These are phyloP conservation scores for Globisporangium iwayamae DNA, from an alignment of 352 stramenopile species.

Conservation along the genomic window DNA sequence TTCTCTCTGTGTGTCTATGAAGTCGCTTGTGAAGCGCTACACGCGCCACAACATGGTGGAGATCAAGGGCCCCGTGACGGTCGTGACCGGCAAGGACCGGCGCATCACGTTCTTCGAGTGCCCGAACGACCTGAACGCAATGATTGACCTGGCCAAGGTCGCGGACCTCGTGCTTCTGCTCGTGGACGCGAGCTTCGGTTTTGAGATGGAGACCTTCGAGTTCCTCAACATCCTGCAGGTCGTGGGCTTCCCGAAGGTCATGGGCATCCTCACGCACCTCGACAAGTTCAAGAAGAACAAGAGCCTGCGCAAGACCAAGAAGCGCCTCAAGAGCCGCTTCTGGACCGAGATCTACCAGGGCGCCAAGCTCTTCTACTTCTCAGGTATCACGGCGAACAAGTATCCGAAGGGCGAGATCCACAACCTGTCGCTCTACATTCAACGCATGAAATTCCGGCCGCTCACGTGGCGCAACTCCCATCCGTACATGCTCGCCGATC, in stretches of 20 bases:
- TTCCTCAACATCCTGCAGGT: slow-evolving; percentile 99
- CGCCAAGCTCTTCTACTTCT: slow-evolving; percentile 97
- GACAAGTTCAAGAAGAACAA: slow-evolving; percentile 99
- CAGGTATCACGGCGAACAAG: slow-evolving; percentile 97
- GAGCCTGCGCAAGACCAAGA: slow-evolving; percentile 97
- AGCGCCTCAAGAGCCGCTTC: slow-evolving; percentile 98
- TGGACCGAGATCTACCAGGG: slow-evolving; percentile 98
- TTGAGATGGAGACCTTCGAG: slow-evolving; percentile 99
- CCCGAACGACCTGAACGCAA: slow-evolving; percentile 92
- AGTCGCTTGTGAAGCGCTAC: slow-evolving; percentile 98
- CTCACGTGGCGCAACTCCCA: slow-evolving; percentile 99
- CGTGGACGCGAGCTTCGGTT: slow-evolving; percentile 99
- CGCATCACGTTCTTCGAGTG: slow-evolving; percentile 99
- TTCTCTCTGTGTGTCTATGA: slow-evolving; percentile 3
- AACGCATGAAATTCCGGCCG: slow-evolving; percentile 97
- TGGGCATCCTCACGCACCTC: slow-evolving; percentile 99
- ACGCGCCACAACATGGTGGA: slow-evolving; percentile 97
- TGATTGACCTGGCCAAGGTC: slow-evolving; percentile 98
- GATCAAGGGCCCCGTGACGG: slow-evolving; percentile 97
- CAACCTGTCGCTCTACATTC: slow-evolving; percentile 97
- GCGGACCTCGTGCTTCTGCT: slow-evolving; percentile 98
- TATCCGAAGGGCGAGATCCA: slow-evolving; percentile 99
- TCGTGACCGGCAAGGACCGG: slow-evolving; percentile 97
- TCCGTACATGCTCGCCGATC: slow-evolving; percentile 98
- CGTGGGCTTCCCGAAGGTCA: slow-evolving; percentile 90